phyloP scores from a whole-genome alignment of 192 early-diverging fungal species.

The Backusella macrospora region DNA sequence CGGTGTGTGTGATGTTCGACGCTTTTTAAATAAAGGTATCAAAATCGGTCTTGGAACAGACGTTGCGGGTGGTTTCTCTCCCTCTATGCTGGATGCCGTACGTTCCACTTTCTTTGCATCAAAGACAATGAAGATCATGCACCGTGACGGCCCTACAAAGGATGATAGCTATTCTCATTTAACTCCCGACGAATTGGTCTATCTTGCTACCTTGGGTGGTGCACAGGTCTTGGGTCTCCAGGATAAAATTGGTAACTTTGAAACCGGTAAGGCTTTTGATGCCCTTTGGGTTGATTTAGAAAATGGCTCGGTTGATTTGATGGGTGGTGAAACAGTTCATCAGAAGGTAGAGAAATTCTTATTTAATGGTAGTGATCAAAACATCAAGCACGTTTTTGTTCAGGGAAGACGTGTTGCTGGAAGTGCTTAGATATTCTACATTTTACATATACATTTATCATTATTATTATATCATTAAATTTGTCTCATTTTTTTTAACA shows the following conservation, averaged over 20 bases:
- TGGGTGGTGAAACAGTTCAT: slow-evolving; percentile 57
- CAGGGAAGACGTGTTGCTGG: slow-evolving; percentile 61
- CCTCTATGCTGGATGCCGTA: slow-evolving; percentile 87
- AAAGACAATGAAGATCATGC: slow-evolving; percentile 59
- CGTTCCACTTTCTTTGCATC: slow-evolving; percentile 78
- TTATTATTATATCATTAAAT: background rate
- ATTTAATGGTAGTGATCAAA: slow-evolving; percentile 88
- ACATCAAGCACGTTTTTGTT: slow-evolving; percentile 82
- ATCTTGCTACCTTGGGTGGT: slow-evolving; percentile 90
- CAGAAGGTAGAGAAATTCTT: slow-evolving; percentile 86
- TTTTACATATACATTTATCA: background rate
- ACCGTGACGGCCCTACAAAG: slow-evolving; percentile 22
- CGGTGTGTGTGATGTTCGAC: slow-evolving; percentile 81
- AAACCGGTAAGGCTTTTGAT: slow-evolving; percentile 88
- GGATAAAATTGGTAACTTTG: slow-evolving; percentile 80
- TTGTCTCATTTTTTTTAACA: background rate
- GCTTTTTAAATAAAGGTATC: slow-evolving; percentile 68
- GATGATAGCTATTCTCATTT: slow-evolving; percentile 52
- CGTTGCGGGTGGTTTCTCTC: slow-evolving; percentile 86
- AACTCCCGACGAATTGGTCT: slow-evolving; percentile 72
- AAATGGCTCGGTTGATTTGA: slow-evolving; percentile 63
- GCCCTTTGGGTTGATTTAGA: slow-evolving; percentile 74
- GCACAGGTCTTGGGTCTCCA: slow-evolving; percentile 79
- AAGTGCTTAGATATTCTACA: background rate
- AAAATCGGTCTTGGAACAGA: slow-evolving; percentile 96